A percentile compares a stretch with the other conserved stretches of the same genome.
These are phyloP conservation scores for Ustilago curta DNA, from an alignment of 1,284 basidiomycete genomes.

Conservation along the genomic window DNA sequence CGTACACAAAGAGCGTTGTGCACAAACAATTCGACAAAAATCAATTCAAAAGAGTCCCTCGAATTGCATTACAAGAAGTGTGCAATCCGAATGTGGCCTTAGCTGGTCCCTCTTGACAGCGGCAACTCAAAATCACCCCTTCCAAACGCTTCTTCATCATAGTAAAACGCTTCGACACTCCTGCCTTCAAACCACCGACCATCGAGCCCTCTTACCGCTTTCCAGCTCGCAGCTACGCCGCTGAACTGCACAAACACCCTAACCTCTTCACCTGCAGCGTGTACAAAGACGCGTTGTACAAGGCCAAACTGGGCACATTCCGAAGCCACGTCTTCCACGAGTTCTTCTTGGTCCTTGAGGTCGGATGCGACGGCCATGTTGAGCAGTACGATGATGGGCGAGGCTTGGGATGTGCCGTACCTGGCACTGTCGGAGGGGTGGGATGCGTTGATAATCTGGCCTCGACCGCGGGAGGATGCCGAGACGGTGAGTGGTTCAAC, in stretches of 20 bases:
- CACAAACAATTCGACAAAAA: not conserved
- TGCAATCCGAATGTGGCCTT: too few relatives aligned
- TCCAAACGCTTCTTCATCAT: slow-evolving; percentile 3
- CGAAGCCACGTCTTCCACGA: slow-evolving; percentile 25
- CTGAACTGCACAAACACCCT: slow-evolving; percentile 61
- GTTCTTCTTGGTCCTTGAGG: slow-evolving; percentile 5
- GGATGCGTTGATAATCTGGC: slow-evolving; percentile 9
- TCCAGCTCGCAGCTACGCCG: slow-evolving; percentile 56
- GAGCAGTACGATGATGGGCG: slow-evolving; percentile 27
- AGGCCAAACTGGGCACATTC: slow-evolving; percentile 59
- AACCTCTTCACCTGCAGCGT: slow-evolving; percentile 15
- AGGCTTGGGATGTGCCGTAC: slow-evolving; percentile 19
- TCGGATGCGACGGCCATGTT: slow-evolving; percentile 17
- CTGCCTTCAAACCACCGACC: slow-evolving; percentile 42
- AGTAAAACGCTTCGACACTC: slow-evolving; percentile 25
- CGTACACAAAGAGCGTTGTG: not conserved
- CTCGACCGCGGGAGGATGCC: not conserved
- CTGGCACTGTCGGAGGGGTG: not conserved
- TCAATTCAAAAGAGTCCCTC: too few relatives aligned
- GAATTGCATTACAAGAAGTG: too few relatives aligned
- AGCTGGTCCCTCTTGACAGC: not conserved
- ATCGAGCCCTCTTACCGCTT: slow-evolving; percentile 52
- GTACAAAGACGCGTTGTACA: slow-evolving; percentile 44
- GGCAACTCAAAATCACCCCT: not conserved
- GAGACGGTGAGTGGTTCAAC: slow-evolving; percentile 35